Base-by-base conservation (phyloP, 441 rosid species). In the Raphanus hybrid region DNA sequence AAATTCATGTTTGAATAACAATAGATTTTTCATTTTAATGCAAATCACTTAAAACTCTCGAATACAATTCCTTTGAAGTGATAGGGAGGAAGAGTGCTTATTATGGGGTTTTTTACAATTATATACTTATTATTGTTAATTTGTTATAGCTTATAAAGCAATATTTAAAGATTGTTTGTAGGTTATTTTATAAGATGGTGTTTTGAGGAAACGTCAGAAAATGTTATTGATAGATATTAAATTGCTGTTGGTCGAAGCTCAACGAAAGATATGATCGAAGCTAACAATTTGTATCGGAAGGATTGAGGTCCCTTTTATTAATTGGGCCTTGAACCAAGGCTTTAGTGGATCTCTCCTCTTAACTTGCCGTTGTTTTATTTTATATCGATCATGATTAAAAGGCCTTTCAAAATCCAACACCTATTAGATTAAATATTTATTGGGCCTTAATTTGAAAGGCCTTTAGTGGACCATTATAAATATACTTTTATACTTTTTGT, bases 391-490 rank as follows among this genome's bases (percentile, higher is more conserved):
- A 18, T 54, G 26, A 18, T 18, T 55, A 57, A 18, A 18, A 57
- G 12, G 29, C 61, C 29, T 57, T 57, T 57, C 61, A 57, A 20
- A 57, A 18, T 18, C n/a, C 4, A 57, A 20, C 12, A 9, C 61
- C n/a, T 57, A 18, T 57, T 57, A 7, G 11, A 57, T 18, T 8
- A 18, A 57, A 57, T 18, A 57, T 18, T 57, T 27, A 27, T 15
- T 70, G 70, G 75, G 70, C 75, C 66, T 37, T 62, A 0, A 2
- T 6, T 52, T 34, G 5, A 62, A 58, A 61, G 64, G 57, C 69
- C 43, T 50, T 37, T 14, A 52, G 23, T 52, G 20, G 58, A 52
- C 58, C 57, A 50, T 12, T 48, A 48, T 12, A 45, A 4, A 45
- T 5, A 34, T 34, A 34, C 37, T 5, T n/a, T 34, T 34, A 34